Evolutionary conservation across 2,329 filamentous ascomycete genomes (phyloP).

Genomic region (Fusarium temperatum): DNA sequence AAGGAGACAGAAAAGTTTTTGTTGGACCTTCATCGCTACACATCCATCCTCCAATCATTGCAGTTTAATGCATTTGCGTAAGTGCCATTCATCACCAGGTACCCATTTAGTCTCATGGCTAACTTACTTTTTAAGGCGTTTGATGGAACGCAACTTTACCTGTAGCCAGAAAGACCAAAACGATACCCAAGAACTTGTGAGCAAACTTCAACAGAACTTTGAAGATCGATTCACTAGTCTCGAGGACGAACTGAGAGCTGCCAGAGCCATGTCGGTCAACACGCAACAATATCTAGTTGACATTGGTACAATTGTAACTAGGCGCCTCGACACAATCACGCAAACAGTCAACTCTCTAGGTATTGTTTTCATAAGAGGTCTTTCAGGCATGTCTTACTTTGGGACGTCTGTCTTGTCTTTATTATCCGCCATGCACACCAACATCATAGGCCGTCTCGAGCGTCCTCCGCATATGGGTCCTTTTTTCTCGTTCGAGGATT

Average conservation of each 20-base stretch:
- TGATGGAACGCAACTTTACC: background rate
- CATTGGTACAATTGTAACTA: accelerated
- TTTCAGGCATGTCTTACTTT: accelerated
- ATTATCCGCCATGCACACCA: background rate
- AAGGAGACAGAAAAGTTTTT: background rate
- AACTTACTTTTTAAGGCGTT: background rate
- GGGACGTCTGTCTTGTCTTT: background rate
- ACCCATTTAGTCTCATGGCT: too few species aligned
- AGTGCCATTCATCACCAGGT: too few species aligned
- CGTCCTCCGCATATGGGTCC: accelerated
- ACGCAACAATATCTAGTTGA: accelerated
- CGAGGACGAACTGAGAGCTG: background rate
- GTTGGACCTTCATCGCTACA: accelerated
- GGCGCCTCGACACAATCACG: accelerated
- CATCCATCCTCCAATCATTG: background rate
- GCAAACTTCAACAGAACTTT: background rate
- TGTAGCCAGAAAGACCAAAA: background rate
- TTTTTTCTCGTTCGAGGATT: background rate
- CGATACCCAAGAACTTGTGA: background rate
- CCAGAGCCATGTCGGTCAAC: accelerated
- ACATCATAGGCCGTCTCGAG: accelerated
- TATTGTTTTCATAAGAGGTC: accelerated
- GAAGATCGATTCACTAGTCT: accelerated
- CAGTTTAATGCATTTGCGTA: background rate
- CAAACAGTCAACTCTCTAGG: background rate